Percentiles rank a stretch among this genome's conserved stretches.
phyloP scores from a whole-genome alignment of 495 filamentous ascomycete species.

The Lentithecium fluviatile region DNA sequence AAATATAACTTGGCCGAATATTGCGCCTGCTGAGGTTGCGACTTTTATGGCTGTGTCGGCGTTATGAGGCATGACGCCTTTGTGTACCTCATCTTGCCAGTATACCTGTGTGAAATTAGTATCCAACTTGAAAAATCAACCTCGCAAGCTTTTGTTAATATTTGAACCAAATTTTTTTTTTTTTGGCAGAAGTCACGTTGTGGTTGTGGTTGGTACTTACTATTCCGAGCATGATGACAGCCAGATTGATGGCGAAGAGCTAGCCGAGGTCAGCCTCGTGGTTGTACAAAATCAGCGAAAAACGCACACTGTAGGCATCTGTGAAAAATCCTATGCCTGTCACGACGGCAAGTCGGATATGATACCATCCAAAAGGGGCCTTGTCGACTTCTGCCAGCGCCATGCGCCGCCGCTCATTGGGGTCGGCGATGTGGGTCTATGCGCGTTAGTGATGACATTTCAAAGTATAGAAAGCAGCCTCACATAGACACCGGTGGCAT shows the following conservation, averaged over 20 bases:
- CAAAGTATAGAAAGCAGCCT: not conserved
- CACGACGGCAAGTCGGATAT: constrained; percentile 69
- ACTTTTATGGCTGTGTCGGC: constrained; percentile 82
- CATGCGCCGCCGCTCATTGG: constrained; percentile 70
- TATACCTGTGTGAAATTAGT: constrained; percentile 45
- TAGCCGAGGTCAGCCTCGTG: not conserved
- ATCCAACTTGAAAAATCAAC: no score
- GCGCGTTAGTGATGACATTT: constrained; percentile 29
- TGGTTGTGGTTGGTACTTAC: constrained; percentile 31
- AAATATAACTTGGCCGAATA: constrained; percentile 79
- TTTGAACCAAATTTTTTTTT: no score
- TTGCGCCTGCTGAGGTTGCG: constrained; percentile 78
- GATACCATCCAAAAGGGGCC: constrained; percentile 76
- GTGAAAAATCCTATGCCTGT: constrained; percentile 84
- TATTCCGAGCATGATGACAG: constrained; percentile 61
- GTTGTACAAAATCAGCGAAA: not conserved
- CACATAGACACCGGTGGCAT: constrained; percentile 33
- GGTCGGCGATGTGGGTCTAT: constrained; percentile 59
- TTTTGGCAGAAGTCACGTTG: no score
- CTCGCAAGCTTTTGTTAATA: no score
- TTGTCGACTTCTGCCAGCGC: constrained; percentile 78
- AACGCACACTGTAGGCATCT: constrained; percentile 68
- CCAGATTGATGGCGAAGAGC: constrained; percentile 69
- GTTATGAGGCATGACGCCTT: constrained; percentile 54
- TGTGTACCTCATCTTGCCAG: constrained; percentile 54